Evolutionary conservation across 2,329 filamentous ascomycete species (phyloP).

Genomic region (Gaeumannomyces sp.): DNA sequence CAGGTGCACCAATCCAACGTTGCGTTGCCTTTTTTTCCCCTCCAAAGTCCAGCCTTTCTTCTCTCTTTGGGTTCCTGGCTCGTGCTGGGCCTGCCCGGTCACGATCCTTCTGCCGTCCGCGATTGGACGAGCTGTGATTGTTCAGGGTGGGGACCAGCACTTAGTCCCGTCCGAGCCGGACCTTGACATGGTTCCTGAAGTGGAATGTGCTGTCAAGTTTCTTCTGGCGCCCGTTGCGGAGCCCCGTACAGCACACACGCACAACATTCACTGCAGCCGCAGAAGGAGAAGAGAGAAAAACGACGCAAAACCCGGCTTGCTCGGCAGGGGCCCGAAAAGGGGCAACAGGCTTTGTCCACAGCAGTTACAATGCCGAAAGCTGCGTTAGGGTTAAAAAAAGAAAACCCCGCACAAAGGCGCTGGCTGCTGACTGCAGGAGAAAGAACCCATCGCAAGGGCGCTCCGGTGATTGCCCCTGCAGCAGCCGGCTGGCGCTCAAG

Average conservation of each 20-base stretch:
- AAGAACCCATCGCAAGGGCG: neutral
- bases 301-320: neutral
- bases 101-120: neutral
- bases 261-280: neutral
- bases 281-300: neutral
- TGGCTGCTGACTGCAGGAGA: neutral
- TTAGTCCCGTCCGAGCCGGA: too few relatives aligned
- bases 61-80: neutral
- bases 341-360: neutral
- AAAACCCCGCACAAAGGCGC: constrained; percentile 3
- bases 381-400: neutral
- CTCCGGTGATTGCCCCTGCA: neutral
- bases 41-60: neutral
- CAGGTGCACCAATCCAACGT: neutral
- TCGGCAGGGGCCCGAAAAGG: neutral
- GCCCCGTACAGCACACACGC: neutral
- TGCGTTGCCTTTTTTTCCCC: neutral
- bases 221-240: neutral
- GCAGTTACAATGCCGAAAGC: neutral
- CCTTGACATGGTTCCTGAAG: too few relatives aligned
- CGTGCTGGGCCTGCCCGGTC: neutral
- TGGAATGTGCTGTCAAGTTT: neutral
- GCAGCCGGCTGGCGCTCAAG: too few relatives aligned
- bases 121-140: neutral
- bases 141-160: neutral